Conservation (phyloP, 805 yeast genomes). For the Ogataea sp. region DNA sequence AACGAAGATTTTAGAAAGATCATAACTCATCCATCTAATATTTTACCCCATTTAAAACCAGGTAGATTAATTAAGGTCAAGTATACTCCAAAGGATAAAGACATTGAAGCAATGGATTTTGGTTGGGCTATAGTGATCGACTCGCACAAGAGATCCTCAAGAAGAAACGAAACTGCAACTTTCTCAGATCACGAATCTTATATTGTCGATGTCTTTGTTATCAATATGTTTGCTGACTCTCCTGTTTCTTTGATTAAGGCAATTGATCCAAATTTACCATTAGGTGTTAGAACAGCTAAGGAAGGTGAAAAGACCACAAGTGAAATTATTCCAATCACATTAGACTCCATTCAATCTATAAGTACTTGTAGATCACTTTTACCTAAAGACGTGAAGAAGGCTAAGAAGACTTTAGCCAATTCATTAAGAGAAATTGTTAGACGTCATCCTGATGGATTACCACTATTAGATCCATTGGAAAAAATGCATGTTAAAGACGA, state of each 20-base stretch:
- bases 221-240: conserved; percentile 70
- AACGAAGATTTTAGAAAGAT: conserved; percentile 72
- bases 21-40: conserved; percentile 85
- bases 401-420: conserved; percentile 56
- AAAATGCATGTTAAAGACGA: conserved; percentile 81
- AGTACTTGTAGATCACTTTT: conserved; percentile 76
- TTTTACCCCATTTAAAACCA: conserved; percentile 74
- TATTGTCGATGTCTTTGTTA: conserved; percentile 76
- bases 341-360: conserved; percentile 64
- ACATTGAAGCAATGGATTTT: conserved; percentile 50
- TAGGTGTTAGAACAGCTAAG: conserved; percentile 80
- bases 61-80: conserved; percentile 77
- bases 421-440: conserved; percentile 73
- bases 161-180: conserved; percentile 46
- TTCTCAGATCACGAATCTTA: conserved; percentile 86
- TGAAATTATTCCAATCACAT: conserved; percentile 78
- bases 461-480: conserved; percentile 82
- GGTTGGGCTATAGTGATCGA: conserved; percentile 96
- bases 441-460: conserved; percentile 85
- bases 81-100: conserved; percentile 46
- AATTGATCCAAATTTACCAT: conserved; percentile 70
- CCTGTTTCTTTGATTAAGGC: conserved; percentile 78
- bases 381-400: conserved; percentile 66
- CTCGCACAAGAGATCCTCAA: conserved; percentile 55
- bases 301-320: conserved; percentile 64